A percentile compares a stretch with the other conserved stretches of the same genome.
Evolutionary conservation across 2,329 filamentous ascomycete genomes (phyloP).

Genomic region (Cyclaneusma minus): DNA sequence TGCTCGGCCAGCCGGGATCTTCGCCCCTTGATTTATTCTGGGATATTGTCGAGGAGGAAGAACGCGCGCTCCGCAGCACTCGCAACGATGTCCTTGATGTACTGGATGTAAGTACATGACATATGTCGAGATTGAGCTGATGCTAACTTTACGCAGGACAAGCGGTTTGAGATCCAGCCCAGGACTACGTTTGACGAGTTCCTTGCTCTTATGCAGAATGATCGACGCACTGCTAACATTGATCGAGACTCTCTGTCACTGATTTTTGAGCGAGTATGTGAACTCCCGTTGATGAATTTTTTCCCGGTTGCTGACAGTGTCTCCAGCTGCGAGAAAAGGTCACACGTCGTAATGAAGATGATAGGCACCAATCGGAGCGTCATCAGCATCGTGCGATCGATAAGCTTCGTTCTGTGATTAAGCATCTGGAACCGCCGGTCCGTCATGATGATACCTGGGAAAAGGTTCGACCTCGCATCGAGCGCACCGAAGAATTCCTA

Average conservation of each 20-base stretch:
- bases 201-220: slow-evolving; percentile 62
- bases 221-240: slow-evolving; percentile 79
- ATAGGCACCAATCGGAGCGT: slow-evolving; percentile 67
- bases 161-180: slow-evolving; percentile 77
- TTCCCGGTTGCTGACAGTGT: slow-evolving; percentile 11
- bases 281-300: not conserved
- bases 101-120: slow-evolving; percentile 51
- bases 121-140: not conserved
- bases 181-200: slow-evolving; percentile 87
- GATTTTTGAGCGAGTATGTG: slow-evolving; percentile 65
- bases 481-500: slow-evolving; percentile 71
- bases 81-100: slow-evolving; percentile 79
- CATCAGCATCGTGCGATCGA: slow-evolving; percentile 76
- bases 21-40: slow-evolving; percentile 86
- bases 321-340: slow-evolving; percentile 69
- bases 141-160: slow-evolving; percentile 47
- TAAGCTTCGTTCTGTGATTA: slow-evolving; percentile 70
- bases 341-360: slow-evolving; percentile 66
- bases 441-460: slow-evolving; percentile 72
- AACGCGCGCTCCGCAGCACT: slow-evolving; percentile 65
- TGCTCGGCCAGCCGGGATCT: slow-evolving; percentile 74
- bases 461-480: slow-evolving; percentile 64
- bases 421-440: slow-evolving; percentile 78
- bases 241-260: slow-evolving; percentile 62
- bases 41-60: slow-evolving; percentile 89